Conservation (phyloP, 805 yeast species). For the Candida boidinii region DNA sequence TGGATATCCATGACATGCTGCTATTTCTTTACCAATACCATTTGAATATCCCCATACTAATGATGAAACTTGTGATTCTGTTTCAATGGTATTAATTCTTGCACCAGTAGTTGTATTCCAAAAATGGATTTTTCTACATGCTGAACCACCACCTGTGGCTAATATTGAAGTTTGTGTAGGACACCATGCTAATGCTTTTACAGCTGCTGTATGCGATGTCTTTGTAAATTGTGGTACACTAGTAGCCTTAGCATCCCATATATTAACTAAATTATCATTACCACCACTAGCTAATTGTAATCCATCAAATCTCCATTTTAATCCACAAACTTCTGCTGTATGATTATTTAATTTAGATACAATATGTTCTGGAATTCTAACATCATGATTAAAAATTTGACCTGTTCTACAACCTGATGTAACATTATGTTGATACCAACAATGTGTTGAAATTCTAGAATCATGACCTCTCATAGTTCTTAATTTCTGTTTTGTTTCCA, state of each 20-base stretch:
- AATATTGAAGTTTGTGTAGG: slow-evolving; percentile 74
- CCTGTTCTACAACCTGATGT: slow-evolving; percentile 89
- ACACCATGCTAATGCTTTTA: slow-evolving; percentile 92
- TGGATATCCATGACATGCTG: slow-evolving; percentile 92
- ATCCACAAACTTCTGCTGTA: slow-evolving; percentile 86
- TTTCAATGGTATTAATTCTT: slow-evolving; percentile 74
- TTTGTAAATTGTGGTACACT: slow-evolving; percentile 70
- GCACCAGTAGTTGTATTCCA: slow-evolving; percentile 95
- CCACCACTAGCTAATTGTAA: slow-evolving; percentile 86
- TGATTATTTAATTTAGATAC: slow-evolving; percentile 56
- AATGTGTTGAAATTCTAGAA: slow-evolving; percentile 72
- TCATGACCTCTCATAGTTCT: slow-evolving; percentile 72
- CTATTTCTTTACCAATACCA: slow-evolving; percentile 74
- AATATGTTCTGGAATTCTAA: slow-evolving; percentile 72
- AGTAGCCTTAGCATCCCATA: slow-evolving; percentile 79
- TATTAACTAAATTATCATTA: slow-evolving; percentile 84
- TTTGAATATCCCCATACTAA: slow-evolving; percentile 80
- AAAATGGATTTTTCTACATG: slow-evolving; percentile 81
- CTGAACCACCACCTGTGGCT: slow-evolving; percentile 97
- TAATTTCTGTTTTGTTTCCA: slow-evolving; percentile 61
- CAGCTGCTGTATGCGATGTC: slow-evolving; percentile 84
- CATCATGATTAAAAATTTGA: slow-evolving; percentile 80
- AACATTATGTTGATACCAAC: slow-evolving; percentile 76
- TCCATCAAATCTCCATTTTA: slow-evolving; percentile 81
- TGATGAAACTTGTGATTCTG: slow-evolving; percentile 93